Conservation (phyloP, 768 basidiomycete species). For the Hebeloma cylindrosporum region DNA sequence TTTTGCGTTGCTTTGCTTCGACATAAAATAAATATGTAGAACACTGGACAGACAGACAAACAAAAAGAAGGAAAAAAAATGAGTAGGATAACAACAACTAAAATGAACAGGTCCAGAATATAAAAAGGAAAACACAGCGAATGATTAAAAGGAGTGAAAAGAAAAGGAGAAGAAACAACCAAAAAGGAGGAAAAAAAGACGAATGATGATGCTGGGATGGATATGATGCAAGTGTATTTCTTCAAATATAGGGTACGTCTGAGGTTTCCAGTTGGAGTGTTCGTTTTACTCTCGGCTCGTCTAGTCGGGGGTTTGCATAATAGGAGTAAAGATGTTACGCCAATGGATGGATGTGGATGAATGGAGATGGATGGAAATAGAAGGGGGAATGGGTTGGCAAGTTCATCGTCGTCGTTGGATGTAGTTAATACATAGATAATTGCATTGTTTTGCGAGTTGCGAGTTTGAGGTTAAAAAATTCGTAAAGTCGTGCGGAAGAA, state of each 20-base stretch:
- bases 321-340: no score
- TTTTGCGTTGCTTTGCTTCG: no score
- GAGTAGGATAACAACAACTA: conserved; percentile 22
- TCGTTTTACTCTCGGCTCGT: no score
- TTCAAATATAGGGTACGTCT: conserved; percentile 13
- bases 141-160: conserved; percentile 4
- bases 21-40: conserved; percentile 2
- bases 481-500: no score
- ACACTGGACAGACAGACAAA: conserved; percentile 14
- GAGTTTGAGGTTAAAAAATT: no score
- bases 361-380: conserved; percentile 3
- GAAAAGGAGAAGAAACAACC: conserved; percentile 1
- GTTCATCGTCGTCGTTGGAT: conserved; percentile 4
- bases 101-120: conserved; percentile 25
- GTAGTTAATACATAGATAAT: no score
- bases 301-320: no score
- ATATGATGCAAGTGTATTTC: conserved; percentile 23
- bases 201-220: conserved; percentile 10
- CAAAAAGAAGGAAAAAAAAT: conserved; percentile 16
- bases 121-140: conserved; percentile 17
- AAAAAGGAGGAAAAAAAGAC: conserved; percentile 16
- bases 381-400: conserved; percentile 3
- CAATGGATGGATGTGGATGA: no score
- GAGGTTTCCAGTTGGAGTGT: conserved; percentile 5
- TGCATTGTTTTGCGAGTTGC: no score